Evolutionary conservation across 306 rosid species (phyloP).

Genomic region (Sphenostylis stenocarpa): DNA sequence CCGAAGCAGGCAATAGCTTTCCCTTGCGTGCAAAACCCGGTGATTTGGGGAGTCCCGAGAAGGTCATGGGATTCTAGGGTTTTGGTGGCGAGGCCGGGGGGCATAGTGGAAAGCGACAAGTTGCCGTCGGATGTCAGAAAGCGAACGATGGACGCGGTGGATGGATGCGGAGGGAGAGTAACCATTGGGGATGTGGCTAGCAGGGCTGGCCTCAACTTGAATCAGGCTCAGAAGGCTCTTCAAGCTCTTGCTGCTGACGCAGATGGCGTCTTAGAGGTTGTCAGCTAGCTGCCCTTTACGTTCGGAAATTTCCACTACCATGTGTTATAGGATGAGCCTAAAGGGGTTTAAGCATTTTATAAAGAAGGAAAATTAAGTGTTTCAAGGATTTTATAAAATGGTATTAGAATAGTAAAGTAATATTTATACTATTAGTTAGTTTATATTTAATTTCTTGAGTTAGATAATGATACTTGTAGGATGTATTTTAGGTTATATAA

Average conservation of each 20-base stretch:
- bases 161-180: conserved; percentile 77
- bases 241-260: conserved; percentile 93
- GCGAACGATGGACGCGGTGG: conserved; percentile 93
- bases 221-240: conserved; percentile 85
- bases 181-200: conserved; percentile 91
- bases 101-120: conserved; percentile 71
- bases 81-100: conserved; percentile 64
- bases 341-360: too few species aligned
- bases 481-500: too few species aligned
- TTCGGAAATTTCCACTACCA: not conserved
- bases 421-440: too few species aligned
- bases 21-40: not conserved
- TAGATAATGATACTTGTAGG: too few species aligned
- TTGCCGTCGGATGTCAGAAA: conserved; percentile 77
- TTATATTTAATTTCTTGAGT: too few species aligned
- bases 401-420: too few species aligned
- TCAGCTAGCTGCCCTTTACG: not conserved
- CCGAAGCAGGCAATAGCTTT: not conserved
- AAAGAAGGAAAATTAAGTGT: too few species aligned
- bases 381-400: too few species aligned
- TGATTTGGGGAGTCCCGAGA: not conserved
- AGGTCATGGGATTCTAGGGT: conserved; percentile 47
- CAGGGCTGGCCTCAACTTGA: conserved; percentile 78
- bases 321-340: too few species aligned
- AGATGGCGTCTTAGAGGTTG: conserved; percentile 86